A percentile compares a stretch with the other conserved stretches of the same genome.
These are phyloP conservation scores for Macrocybe gigantea DNA, from an alignment of 768 basidiomycete species.

Conservation along the genomic window DNA sequence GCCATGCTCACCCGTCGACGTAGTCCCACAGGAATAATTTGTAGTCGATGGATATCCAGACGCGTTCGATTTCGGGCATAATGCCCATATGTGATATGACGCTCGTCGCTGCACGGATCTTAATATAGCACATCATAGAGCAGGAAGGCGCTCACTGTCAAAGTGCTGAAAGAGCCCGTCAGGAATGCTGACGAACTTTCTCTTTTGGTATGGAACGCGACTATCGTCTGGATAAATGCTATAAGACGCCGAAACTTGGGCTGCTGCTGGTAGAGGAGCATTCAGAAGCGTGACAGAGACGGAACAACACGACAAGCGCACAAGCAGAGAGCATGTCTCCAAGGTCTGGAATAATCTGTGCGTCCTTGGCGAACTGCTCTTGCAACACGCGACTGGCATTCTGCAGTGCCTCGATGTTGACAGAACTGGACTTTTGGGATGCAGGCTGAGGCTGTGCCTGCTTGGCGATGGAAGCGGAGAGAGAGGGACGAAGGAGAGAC, in stretches of 20 bases:
- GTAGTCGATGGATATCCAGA: constrained; percentile 94
- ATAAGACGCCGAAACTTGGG: constrained; percentile 70
- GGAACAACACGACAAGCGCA: constrained; percentile 13
- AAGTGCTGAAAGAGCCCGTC: constrained; percentile 76
- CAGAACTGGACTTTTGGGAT: constrained; percentile 8
- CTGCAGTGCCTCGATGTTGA: constrained; percentile 60
- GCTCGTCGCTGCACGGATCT: constrained; percentile 42
- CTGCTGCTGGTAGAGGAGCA: constrained; percentile 38
- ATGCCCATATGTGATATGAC: constrained; percentile 84
- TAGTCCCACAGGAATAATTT: constrained; percentile 97
- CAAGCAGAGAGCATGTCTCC: constrained; percentile 62
- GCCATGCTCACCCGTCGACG: constrained; percentile 66
- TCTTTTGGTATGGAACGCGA: constrained; percentile 76
- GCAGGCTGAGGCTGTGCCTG: no score
- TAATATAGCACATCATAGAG: background rate
- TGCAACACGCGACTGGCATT: constrained; percentile 63
- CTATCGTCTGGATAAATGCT: constrained; percentile 73
- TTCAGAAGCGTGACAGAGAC: no score
- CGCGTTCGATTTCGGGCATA: constrained; percentile 88
- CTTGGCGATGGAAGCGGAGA: no score
- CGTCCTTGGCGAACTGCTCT: constrained; percentile 68
- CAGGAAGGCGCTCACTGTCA: constrained; percentile 46
- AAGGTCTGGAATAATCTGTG: constrained; percentile 68
- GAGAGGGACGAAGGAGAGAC: no score
- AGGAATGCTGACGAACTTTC: constrained; percentile 70